Percentiles rank a stretch among this genome's conserved stretches.
phyloP scores from a whole-genome alignment of 164 flowering plant genomes.

The Litsea cubeba region DNA sequence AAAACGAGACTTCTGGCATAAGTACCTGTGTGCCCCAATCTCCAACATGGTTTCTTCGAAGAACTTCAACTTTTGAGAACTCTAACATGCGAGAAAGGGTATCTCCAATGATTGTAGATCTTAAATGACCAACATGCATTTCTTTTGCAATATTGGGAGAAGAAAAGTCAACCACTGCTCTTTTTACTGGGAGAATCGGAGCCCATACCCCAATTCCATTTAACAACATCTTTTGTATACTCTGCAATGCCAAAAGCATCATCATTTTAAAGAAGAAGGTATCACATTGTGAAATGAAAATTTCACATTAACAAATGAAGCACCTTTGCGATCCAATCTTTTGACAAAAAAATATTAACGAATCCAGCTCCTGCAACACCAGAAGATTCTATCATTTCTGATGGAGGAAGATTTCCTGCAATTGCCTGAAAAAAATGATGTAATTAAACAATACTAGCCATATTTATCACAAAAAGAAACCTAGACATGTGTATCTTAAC shows the following conservation, averaged over 20 bases:
- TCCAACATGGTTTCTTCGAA: slow-evolving; percentile 94
- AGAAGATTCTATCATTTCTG: slow-evolving; percentile 74
- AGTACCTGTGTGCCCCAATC: slow-evolving; percentile 99
- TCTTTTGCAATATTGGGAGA: slow-evolving; percentile 98
- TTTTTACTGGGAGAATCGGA: slow-evolving; percentile 56
- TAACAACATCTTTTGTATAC: slow-evolving; percentile 71
- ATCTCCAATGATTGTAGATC: slow-evolving; percentile 96
- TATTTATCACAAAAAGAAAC: neutral
- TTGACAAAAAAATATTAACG: slow-evolving; percentile 70
- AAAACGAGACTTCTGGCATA: neutral
- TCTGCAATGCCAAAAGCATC: slow-evolving; percentile 39
- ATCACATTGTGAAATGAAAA: neutral
- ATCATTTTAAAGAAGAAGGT: neutral
- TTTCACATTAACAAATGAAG: neutral
- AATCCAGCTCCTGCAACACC: slow-evolving; percentile 93
- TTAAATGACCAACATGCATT: slow-evolving; percentile 97
- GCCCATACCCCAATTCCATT: slow-evolving; percentile 82
- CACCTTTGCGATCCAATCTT: slow-evolving; percentile 88
- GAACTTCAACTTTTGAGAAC: slow-evolving; percentile 85
- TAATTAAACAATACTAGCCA: neutral
- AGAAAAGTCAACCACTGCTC: slow-evolving; percentile 91
- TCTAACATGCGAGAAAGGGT: slow-evolving; percentile 91
- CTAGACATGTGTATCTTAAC: neutral
- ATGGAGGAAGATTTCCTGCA: slow-evolving; percentile 60
- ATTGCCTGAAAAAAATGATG: slow-evolving; percentile 46